phyloP scores from a whole-genome alignment of 2,329 filamentous ascomycete species.

The Curvularia spicifera region DNA sequence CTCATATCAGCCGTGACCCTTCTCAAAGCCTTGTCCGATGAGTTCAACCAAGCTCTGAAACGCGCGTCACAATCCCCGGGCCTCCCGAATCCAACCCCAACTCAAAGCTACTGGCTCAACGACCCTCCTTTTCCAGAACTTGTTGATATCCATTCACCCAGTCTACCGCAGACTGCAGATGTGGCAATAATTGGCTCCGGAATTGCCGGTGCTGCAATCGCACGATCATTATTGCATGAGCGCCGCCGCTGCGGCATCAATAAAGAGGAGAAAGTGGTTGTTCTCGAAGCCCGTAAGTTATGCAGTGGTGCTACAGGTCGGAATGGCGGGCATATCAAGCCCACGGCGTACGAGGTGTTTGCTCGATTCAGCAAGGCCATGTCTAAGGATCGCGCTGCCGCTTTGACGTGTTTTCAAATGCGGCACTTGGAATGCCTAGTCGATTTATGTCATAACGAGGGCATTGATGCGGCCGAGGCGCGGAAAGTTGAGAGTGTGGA shows the following conservation, averaged over 20 bases:
- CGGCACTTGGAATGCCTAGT: constrained; percentile 13
- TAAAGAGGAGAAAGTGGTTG: constrained; percentile 45
- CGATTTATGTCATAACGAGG: constrained; percentile 11
- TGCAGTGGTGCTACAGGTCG: constrained; percentile 41
- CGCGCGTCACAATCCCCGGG: constrained; percentile 18
- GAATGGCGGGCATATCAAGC: constrained; percentile 37
- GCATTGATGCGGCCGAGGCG: constrained; percentile 17
- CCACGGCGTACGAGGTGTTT: constrained; percentile 18
- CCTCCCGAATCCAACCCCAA: constrained; percentile 10
- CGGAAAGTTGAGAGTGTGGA: constrained; percentile 19
- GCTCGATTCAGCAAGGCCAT: constrained; percentile 16
- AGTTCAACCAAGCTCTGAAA: constrained; percentile 16
- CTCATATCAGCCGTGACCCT: not conserved
- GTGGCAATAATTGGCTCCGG: constrained; percentile 63
- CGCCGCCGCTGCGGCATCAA: constrained; percentile 11
- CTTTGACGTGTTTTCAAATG: constrained; percentile 14
- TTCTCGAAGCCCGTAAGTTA: constrained; percentile 45
- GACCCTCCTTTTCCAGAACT: constrained; percentile 18
- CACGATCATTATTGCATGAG: constrained; percentile 41
- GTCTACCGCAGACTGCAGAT: constrained; percentile 51
- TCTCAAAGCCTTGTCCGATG: constrained; percentile 9
- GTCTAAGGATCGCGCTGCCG: constrained; percentile 18
- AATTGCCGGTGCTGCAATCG: constrained; percentile 57
- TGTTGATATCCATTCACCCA: constrained; percentile 2
- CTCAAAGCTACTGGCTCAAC: constrained; percentile 16